These are phyloP conservation scores for Neocallimastix lanati DNA, from an alignment of 192 early-diverging fungal genomes.

Conservation along the genomic window DNA sequence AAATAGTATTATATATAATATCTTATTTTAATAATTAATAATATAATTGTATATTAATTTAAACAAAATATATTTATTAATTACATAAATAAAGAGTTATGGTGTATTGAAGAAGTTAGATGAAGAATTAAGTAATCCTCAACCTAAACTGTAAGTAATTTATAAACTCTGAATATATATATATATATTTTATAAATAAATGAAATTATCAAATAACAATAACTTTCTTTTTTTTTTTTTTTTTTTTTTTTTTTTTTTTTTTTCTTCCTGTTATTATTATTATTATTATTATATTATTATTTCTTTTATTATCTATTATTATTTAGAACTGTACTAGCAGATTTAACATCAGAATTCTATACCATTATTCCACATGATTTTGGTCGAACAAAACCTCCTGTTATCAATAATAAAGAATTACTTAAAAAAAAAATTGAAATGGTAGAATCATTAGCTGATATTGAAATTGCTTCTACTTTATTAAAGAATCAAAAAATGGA, in stretches of 20 bases:
- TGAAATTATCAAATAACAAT: too few relatives aligned
- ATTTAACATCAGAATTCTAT: slow-evolving; percentile 33
- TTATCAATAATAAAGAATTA: slow-evolving; percentile 21
- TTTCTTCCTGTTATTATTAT: too few relatives aligned
- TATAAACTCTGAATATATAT: too few relatives aligned
- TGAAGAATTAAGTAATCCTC: slow-evolving; percentile 9
- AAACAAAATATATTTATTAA: too few relatives aligned
- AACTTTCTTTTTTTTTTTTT: too few relatives aligned
- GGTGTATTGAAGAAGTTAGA: slow-evolving; percentile 33
- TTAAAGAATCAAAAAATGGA: slow-evolving; percentile 20
- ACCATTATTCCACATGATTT: slow-evolving; percentile 55
- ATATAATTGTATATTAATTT: too few relatives aligned
- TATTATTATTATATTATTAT: too few relatives aligned
- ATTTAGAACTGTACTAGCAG: neutral
- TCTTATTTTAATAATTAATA: too few relatives aligned
- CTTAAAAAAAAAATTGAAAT: slow-evolving; percentile 42
- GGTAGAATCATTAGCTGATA: slow-evolving; percentile 48
- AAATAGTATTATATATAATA: too few relatives aligned
- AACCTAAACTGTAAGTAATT: neutral
- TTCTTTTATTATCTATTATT: too few relatives aligned
- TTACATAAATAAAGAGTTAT: slow-evolving; percentile 28
- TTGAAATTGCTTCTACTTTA: slow-evolving; percentile 41
- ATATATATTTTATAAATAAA: too few relatives aligned
- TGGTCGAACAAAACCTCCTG: slow-evolving; percentile 15
- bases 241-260: too few relatives aligned